phyloP scores from a whole-genome alignment of 108 stramenopile species.

The Stephanodiscus minutulus region DNA sequence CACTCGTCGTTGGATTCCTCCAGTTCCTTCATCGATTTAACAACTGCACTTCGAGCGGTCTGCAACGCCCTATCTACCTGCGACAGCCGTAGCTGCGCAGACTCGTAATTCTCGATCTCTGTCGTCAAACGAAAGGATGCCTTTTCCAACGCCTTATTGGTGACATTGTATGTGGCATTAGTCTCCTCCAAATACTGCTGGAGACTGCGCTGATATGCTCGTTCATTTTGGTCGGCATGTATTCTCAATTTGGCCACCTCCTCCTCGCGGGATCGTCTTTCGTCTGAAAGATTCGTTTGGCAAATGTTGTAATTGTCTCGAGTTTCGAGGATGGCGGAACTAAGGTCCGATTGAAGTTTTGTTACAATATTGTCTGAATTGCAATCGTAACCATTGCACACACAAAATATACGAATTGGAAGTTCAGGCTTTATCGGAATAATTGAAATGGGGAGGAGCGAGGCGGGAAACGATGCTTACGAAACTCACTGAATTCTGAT shows the following conservation, averaged over 20 bases:
- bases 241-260: slow-evolving; percentile 18
- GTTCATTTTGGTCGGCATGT: slow-evolving; percentile 15
- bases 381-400: not conserved
- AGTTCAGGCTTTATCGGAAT: too few species aligned
- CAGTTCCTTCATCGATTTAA: not conserved
- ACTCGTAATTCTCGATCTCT: slow-evolving; percentile 4
- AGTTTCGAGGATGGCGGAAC: slow-evolving; percentile 1
- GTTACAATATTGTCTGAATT: slow-evolving; percentile 10
- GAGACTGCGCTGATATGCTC: slow-evolving; percentile 7
- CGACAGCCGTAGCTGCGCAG: slow-evolving; percentile 1
- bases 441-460: not conserved
- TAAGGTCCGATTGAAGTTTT: slow-evolving; percentile 1
- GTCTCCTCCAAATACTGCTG: slow-evolving; percentile 18
- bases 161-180: slow-evolving; percentile 9
- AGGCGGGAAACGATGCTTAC: not conserved
- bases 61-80: not conserved
- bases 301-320: slow-evolving; percentile 16
- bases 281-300: not conserved
- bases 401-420: too few species aligned
- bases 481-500: slow-evolving; percentile 18
- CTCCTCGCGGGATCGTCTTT: slow-evolving; percentile 13
- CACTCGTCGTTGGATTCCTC: slow-evolving; percentile 8
- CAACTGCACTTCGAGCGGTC: not conserved
- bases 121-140: slow-evolving; percentile 13
- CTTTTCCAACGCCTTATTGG: slow-evolving; percentile 23